phyloP scores from a whole-genome alignment of 2,329 filamentous ascomycete species.

The Diplodia mutila region DNA sequence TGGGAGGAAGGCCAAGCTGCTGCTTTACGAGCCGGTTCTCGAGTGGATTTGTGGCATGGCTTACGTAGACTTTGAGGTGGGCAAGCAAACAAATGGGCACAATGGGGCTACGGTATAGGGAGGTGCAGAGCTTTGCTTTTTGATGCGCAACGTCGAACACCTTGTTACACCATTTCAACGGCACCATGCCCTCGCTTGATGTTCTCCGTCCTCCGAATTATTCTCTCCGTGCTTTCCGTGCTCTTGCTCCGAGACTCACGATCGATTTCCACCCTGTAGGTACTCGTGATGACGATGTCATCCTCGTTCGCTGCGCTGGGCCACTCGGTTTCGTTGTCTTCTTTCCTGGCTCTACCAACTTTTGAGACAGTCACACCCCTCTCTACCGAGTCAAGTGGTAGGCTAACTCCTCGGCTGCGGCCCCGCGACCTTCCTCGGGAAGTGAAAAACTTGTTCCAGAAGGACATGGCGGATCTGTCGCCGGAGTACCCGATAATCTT shows the following conservation, averaged over 20 bases:
- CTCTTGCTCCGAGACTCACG: not conserved
- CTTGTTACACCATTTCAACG: not conserved
- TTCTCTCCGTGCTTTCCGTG: not conserved
- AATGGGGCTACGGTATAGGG: too few relatives aligned
- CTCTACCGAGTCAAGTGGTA: not conserved
- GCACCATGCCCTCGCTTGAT: not conserved
- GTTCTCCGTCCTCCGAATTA: not conserved
- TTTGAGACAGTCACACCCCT: not conserved
- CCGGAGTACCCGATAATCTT: conserved; percentile 47
- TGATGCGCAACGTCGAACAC: too few relatives aligned
- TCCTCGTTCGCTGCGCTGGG: not conserved
- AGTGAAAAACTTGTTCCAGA: not conserved
- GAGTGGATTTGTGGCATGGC: conserved; percentile 28
- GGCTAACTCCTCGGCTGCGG: not conserved
- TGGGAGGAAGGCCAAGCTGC: conserved; percentile 22
- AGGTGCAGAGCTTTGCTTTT: too few relatives aligned
- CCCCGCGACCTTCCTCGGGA: not conserved
- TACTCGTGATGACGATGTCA: conserved; percentile 1
- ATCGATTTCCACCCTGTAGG: not conserved
- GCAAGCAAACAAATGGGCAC: too few relatives aligned
- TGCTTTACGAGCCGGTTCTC: conserved; percentile 27
- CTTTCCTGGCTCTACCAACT: not conserved
- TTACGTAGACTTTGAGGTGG: conserved; percentile 24
- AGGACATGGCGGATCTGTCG: not conserved
- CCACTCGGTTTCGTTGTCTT: not conserved